Conservation (phyloP, 2,329 filamentous ascomycete genomes). For the Aspergillus sp. region DNA sequence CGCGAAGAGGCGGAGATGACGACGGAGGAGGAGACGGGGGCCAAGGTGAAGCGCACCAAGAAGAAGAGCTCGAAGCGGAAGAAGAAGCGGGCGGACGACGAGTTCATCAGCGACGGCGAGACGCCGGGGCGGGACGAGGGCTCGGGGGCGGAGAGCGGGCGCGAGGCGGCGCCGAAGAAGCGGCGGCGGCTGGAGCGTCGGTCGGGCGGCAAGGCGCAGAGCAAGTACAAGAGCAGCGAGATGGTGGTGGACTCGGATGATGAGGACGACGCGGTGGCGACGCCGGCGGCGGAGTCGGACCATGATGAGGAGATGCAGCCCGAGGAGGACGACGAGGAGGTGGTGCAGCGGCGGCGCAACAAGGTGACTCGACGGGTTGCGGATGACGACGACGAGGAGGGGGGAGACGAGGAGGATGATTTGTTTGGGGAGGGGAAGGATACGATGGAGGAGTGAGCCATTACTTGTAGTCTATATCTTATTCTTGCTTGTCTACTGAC, state of each 20-base stretch:
- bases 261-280: slow-evolving; percentile 46
- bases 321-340: slow-evolving; percentile 43
- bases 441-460: slow-evolving; percentile 33
- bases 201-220: slow-evolving; percentile 37
- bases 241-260: slow-evolving; percentile 74
- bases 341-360: slow-evolving; percentile 32
- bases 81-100: slow-evolving; percentile 55
- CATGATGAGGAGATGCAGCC: slow-evolving; percentile 14
- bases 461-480: slow-evolving; percentile 10
- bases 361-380: slow-evolving; percentile 34
- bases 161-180: slow-evolving; percentile 51
- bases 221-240: slow-evolving; percentile 84
- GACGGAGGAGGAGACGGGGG: slow-evolving; percentile 77
- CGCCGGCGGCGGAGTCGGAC: slow-evolving; percentile 16
- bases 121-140: slow-evolving; percentile 25
- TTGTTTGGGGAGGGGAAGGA: slow-evolving; percentile 38
- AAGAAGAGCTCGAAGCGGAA: slow-evolving; percentile 56
- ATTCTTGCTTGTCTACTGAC: slow-evolving; percentile 12
- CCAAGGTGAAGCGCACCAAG: slow-evolving; percentile 73
- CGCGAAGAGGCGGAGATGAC: slow-evolving; percentile 76
- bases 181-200: slow-evolving; percentile 60
- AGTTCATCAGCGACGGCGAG: slow-evolving; percentile 31
- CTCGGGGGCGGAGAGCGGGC: slow-evolving; percentile 34
- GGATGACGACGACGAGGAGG: slow-evolving; percentile 41
- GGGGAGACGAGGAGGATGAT: slow-evolving; percentile 48